Base-by-base conservation (phyloP, 257 asterid genomes). In the Penstemon newberryi region DNA sequence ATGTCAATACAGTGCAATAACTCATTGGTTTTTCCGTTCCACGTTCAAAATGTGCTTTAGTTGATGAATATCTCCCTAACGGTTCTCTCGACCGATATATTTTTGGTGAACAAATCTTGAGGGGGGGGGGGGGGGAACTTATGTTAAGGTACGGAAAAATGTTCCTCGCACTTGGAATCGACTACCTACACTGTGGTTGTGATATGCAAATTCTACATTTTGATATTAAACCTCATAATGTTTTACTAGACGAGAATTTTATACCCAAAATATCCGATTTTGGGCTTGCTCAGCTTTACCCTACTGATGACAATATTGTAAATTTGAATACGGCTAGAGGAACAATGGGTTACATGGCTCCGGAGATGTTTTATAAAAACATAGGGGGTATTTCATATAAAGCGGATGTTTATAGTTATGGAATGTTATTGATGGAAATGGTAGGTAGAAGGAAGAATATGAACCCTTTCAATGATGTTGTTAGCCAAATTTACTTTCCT, bases 61-160 rank as follows among this genome's bases (percentile, higher is more conserved):
- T 82, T 5, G 77, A 77, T 5, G 89, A 84, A 15, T 84, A n/a
- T 67, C 65, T 79, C 65, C 84, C 87, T 1, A 84, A 84, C 10
- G 87, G 89, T 8, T 84, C 89, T 8, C 74, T 84, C 0, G 82
- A 84, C 37, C 56, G 82, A 46, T 77, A 81, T 71, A 81, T 77
- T 39, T 75, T 74, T 3, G 71, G 54, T 65, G 84, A 78, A 56
- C 66, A 70, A 73, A 65, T 82, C 1, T 7, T 77, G 4, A 73
- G 70, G 0, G 18, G 18, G 18, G 18, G 18, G 18, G 18, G 18
- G 18, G 18, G 18, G 56, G 79, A 63, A 15, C 25, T 47, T 3
- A 76, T 79, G 0, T 61, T 82, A 65, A 72, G 60, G 62, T 79
- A 76, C 2, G 77, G 54, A 75, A 81, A 78, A 64, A 81, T 75